Evolutionary conservation across 164 flowering plant genomes (phyloP), one percentile per base, ranked within the genome.

Genomic region (Vitis rotundifolia): DNA sequence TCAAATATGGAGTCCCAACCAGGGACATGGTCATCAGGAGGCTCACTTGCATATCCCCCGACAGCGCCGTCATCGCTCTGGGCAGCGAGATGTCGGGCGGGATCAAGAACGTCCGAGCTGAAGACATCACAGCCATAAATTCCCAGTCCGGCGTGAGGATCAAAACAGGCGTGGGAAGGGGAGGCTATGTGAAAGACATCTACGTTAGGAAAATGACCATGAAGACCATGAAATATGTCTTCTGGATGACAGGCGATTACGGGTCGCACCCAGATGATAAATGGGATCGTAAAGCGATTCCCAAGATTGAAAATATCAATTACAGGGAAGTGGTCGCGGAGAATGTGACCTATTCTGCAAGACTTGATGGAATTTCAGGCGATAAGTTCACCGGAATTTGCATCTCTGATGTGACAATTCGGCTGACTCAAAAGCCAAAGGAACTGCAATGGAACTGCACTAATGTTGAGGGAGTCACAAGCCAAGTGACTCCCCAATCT

Each of bases 81-180:
- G 98, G 97, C 49, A 93, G 98, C 54, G 95, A 93, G 65, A 93
- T 93, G 98, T 91, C 98, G 0, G 94, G 97, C 1, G 95, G 98
- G 8, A 86, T 93, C 59, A 69, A 69, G 12, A 89, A 91, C 59
- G 85, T 91, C 0, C 75, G 97, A 37, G 88, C 84, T 0, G 90
- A 86, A 56, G 87, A 87, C 71, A 76, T 93, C 51, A 51, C 65
- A 0, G 92, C 92, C 26, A 77, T 90, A 61, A 64, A 85, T 54
- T 75, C 98, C 0, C 74, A 91, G 67, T 82, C 98, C 0, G 94
- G 77, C 12, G 75, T 93, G 0, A 68, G 96, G 13, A 87, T 93
- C 79, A 93, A 93, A 51, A 85, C 96, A 0, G 88, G 87, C 3
- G 37, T 68, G 0, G 97, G 95, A 11, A 73, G 98, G 37, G 98